Base-by-base conservation (phyloP, 768 basidiomycete genomes). In the Termitomyces sp. region DNA sequence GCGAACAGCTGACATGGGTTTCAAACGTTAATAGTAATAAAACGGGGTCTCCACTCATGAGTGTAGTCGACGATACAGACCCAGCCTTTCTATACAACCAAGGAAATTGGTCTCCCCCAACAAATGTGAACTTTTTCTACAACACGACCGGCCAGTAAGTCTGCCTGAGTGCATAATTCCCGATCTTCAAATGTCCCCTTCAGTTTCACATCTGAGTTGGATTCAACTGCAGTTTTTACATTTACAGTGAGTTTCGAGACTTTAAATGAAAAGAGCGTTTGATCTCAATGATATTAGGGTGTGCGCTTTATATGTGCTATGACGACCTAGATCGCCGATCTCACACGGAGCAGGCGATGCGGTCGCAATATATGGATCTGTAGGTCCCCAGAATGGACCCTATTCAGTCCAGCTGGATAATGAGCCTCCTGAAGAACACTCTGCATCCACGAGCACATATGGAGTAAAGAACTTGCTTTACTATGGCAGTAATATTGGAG, bases 381-480 rank as follows among this genome's bases (percentile, higher is more conserved):
- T 49, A 29, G 55, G 55, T 18, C 55, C 55, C 7, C 13, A 29
- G 3, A 47, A 56, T 31, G 55, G 55, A 26, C 36, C 6, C 1
- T 56, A 56, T 46, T n/a, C 55, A 20, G 46, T 49, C 24, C 47
- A 48, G 36, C 34, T 56, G 26, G 55, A 56, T 48, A 41, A 56
- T 13, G 22, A 15, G 28, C 8, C 18, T 28, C 8, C 4, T 13
- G n/a, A 39, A 22, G 1, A 10, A 15, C 41, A 56, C n/a, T 13
- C 26, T 3, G 54, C 54, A 2, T 7, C 4, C 8, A 37, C 24
- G 24, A 28, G 22, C 2, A 49, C 55, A 7, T 28, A 18, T 7
- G 47, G 18, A n/a, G 26, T 37, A 13, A 45, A 48, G 26, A 36
- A 22, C 26, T 49, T 56, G 33, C 55, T 56, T 31, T 56, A 47